phyloP scores from a whole-genome alignment of 495 filamentous ascomycete genomes.

The Neurospora sp. region DNA sequence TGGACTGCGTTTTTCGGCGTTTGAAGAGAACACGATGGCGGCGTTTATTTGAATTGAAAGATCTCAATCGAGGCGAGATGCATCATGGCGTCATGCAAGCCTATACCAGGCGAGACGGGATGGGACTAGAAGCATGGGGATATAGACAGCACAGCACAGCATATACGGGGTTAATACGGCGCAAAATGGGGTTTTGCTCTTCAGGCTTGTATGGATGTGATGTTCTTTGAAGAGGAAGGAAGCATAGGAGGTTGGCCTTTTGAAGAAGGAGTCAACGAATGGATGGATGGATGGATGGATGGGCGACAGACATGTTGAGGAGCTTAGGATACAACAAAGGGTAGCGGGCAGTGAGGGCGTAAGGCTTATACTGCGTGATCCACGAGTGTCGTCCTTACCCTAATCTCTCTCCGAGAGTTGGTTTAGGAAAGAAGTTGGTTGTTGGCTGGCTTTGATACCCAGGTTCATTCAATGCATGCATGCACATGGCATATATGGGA shows the following conservation, averaged over 20 bases:
- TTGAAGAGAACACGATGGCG: background rate
- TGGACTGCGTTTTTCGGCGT: too few species aligned
- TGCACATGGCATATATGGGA: background rate
- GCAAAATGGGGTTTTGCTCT: background rate
- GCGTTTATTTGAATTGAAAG: background rate
- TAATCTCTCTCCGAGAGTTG: background rate
- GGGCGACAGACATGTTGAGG: background rate
- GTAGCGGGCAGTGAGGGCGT: too few species aligned
- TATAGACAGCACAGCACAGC: background rate
- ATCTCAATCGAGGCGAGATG: background rate
- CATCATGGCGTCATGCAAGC: background rate
- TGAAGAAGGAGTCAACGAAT: background rate
- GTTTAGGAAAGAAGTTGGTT: background rate
- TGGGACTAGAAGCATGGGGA: background rate
- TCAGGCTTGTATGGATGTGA: background rate
- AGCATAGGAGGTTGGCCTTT: background rate
- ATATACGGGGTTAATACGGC: background rate
- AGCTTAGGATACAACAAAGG: background rate
- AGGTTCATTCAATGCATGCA: background rate
- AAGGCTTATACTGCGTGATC: background rate
- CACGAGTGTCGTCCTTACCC: background rate
- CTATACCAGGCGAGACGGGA: background rate
- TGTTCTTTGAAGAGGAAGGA: background rate
- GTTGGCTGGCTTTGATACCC: background rate
- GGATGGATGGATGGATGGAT: background rate